Evolutionary conservation across 345 rosid species (phyloP), one percentile per base, ranked within the genome.

Genomic region (Eucalyptus curtisii): DNA sequence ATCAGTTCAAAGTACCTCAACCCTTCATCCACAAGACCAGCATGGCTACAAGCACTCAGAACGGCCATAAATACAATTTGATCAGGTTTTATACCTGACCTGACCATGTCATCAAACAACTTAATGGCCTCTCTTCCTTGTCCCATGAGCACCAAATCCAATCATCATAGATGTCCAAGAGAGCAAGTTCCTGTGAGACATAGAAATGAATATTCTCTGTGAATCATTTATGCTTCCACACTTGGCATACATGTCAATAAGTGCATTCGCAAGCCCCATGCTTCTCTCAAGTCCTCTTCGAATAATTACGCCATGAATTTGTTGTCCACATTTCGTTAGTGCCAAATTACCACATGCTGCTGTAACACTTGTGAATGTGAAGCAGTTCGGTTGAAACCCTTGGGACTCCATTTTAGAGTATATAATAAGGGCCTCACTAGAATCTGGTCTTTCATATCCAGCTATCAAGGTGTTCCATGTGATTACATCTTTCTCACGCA

Each of bases 141-240:
- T 42, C 99, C 99, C 99, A 33, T 96, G 96, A 33, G 97, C 92
- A 16, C 99, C 97, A 86, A 94, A 98, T 80, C 98, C 99, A 88
- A 95, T 93, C 98, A 97, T 95, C 98, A 97, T 97, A 64, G 99
- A 96, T 42, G 99, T 96, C 99, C 99, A 98, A 76, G 97, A 96
- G 16, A 98, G 95, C 87, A 97, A 90, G 92, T 94, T 89, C 88
- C 90, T 94, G 85, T 89, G 89, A 37, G 88, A 49, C 91, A 94
- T 93, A 80, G 94, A 94, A 40, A 66, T 89, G 88, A 97, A 97
- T 61, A 95, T 90, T 89, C 92, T 94, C 57, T 86, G 86, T 1
- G 99, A 92, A 88, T 93, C 95, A 9, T 89, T 88, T 88, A 97
- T 91, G 90, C 91, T 93, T 48, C 99, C 99, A 55, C 99, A 97